Evolutionary conservation across 305 asterid genomes (phyloP).

Genomic region (Fraxinus xanthoxyloides): DNA sequence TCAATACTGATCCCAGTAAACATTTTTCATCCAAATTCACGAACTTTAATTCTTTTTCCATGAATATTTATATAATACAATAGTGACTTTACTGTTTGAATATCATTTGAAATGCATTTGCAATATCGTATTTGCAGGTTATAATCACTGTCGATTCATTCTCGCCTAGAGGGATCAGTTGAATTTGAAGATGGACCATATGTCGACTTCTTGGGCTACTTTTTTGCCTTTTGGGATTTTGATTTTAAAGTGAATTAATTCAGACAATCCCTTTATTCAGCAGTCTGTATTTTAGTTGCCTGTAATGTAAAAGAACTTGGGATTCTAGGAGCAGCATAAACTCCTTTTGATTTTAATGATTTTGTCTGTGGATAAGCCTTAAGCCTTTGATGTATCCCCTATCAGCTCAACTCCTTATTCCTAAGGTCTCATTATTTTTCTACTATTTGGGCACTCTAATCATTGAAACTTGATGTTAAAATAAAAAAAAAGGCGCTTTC

Average conservation of each 20-base stretch:
- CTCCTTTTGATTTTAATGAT: neutral
- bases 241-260: slow-evolving; percentile 6
- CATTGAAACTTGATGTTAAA: neutral
- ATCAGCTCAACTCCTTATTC: neutral
- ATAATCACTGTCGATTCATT: slow-evolving; percentile 62
- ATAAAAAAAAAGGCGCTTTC: neutral
- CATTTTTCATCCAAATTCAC: neutral
- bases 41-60: neutral
- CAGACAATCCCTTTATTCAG: neutral
- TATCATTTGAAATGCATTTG: neutral
- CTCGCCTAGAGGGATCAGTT: slow-evolving; percentile 34
- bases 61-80: neutral
- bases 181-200: neutral
- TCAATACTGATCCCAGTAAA: slow-evolving; percentile 85
- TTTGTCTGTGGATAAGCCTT: neutral
- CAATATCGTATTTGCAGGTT: slow-evolving; percentile 54
- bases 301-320: neutral
- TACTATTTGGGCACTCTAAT: neutral
- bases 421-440: neutral
- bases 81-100: neutral
- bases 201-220: neutral
- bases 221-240: neutral
- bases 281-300: slow-evolving; percentile 13
- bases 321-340: slow-evolving; percentile 2
- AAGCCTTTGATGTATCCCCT: neutral